These are phyloP conservation scores for Aspergillus viridinutans DNA, from an alignment of 2,329 filamentous ascomycete genomes.

Conservation along the genomic window DNA sequence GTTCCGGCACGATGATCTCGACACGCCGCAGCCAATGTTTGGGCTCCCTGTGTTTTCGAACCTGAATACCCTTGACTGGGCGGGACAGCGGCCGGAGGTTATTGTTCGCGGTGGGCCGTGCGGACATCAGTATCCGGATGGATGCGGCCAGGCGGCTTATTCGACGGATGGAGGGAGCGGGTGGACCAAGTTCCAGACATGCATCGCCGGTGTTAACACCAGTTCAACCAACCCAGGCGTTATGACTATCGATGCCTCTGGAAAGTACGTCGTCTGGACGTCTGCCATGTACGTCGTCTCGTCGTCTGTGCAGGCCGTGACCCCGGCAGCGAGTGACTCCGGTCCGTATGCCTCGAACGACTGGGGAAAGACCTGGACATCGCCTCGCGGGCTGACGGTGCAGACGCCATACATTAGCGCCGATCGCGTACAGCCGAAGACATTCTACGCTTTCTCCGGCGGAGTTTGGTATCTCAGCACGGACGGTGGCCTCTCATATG, in stretches of 20 bases:
- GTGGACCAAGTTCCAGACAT: slow-evolving; percentile 9
- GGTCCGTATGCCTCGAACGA: slow-evolving; percentile 8
- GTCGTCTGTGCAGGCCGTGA: slow-evolving; percentile 4
- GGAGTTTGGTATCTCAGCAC: slow-evolving; percentile 9
- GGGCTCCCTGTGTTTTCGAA: slow-evolving; percentile 12
- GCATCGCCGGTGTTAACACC: slow-evolving; percentile 9
- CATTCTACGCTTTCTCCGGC: slow-evolving; percentile 11
- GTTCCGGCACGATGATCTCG: slow-evolving; percentile 8
- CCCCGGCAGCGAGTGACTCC: slow-evolving; percentile 5
- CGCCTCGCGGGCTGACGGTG: slow-evolving; percentile 6
- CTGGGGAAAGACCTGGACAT: slow-evolving; percentile 9
- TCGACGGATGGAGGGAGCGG: slow-evolving; percentile 5
- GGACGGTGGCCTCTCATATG: slow-evolving; percentile 10
- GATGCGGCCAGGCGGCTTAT: slow-evolving; percentile 12
- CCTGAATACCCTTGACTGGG: slow-evolving; percentile 14
- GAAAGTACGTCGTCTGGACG: slow-evolving; percentile 11
- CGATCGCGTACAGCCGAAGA: slow-evolving; percentile 10
- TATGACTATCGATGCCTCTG: slow-evolving; percentile 11
- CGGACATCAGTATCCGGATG: slow-evolving; percentile 11
- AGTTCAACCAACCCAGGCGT: slow-evolving; percentile 7
- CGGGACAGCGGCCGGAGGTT: slow-evolving; percentile 5
- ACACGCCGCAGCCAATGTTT: slow-evolving; percentile 11
- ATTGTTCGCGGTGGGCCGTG: slow-evolving; percentile 11
- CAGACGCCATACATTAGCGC: slow-evolving; percentile 11
- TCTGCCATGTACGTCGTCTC: slow-evolving; percentile 7